Evolutionary conservation across 2,329 filamentous ascomycete genomes (phyloP).

Genomic region (Knoxdaviesia proteae): DNA sequence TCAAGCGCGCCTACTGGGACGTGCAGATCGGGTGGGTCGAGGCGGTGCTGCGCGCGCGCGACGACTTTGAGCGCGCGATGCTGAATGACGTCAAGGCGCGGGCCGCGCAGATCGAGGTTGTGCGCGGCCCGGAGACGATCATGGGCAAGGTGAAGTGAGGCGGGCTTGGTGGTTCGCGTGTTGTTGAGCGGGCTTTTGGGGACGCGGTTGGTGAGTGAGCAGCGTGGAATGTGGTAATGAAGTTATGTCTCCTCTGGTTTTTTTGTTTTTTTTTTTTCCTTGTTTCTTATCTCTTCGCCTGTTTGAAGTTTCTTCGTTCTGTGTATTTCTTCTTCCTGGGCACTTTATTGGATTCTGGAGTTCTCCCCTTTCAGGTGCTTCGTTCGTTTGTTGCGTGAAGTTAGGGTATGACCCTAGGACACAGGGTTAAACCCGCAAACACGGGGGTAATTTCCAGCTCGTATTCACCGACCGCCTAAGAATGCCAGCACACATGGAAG

Average conservation of each 20-base stretch:
- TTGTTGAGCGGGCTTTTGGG: not conserved
- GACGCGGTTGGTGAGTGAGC: not conserved
- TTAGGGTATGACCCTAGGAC: too few species aligned
- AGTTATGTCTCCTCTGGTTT: not conserved
- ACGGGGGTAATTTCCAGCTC: too few species aligned
- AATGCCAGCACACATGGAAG: too few species aligned
- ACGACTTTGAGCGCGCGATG: slow-evolving; percentile 88
- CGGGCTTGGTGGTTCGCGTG: not conserved
- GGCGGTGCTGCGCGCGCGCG: slow-evolving; percentile 62
- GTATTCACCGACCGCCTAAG: too few species aligned
- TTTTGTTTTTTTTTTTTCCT: not conserved
- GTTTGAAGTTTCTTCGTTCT: not conserved
- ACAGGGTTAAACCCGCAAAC: too few species aligned
- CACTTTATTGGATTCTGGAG: too few species aligned
- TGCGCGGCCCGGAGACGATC: slow-evolving; percentile 70
- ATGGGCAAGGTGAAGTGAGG: slow-evolving; percentile 73
- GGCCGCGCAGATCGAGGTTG: slow-evolving; percentile 68
- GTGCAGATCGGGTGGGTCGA: slow-evolving; percentile 91
- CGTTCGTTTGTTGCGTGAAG: too few species aligned
- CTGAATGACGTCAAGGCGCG: slow-evolving; percentile 69
- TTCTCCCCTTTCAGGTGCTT: too few species aligned
- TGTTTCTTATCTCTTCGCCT: not conserved
- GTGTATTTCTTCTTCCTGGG: too few species aligned
- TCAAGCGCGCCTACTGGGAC: slow-evolving; percentile 84
- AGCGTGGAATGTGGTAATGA: too few species aligned